phyloP scores from a whole-genome alignment of 2,329 filamentous ascomycete species.

The Emmonsiellopsis sp. region DNA sequence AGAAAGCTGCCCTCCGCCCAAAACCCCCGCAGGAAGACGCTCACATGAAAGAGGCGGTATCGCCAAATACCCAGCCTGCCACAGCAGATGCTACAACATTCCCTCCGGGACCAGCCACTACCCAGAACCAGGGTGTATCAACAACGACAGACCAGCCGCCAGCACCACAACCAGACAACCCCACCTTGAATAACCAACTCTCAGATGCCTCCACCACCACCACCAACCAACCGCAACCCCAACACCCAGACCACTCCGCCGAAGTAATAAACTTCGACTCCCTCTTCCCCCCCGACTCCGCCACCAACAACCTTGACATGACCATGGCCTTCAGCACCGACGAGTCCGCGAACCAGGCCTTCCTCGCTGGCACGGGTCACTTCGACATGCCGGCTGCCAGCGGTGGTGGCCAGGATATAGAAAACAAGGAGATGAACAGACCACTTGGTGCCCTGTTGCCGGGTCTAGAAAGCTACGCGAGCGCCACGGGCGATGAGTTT shows the following conservation, averaged over 20 bases:
- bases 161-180: not conserved
- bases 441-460: constrained; percentile 20
- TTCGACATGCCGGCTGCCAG: constrained; percentile 8
- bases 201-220: not conserved
- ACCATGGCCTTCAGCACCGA: constrained; percentile 32
- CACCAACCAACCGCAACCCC: constrained; percentile 12
- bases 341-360: constrained; percentile 28
- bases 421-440: not conserved
- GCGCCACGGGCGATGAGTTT: constrained; percentile 25
- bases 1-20: not conserved
- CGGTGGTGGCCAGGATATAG: constrained; percentile 8
- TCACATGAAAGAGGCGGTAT: not conserved
- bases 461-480: constrained; percentile 24
- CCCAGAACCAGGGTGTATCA: not conserved
- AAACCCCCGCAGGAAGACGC: not conserved
- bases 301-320: constrained; percentile 23
- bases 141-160: not conserved
- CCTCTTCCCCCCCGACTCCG: constrained; percentile 24
- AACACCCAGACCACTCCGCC: constrained; percentile 14
- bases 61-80: too few relatives aligned
- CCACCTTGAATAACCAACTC: not conserved
- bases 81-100: not conserved
- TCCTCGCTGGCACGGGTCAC: constrained; percentile 26
- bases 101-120: not conserved
- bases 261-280: constrained; percentile 34